Evolutionary conservation across 1,139 yeast species (phyloP), one percentile per base, ranked within the genome.

Genomic region (Magnusiomyces paraingens): DNA sequence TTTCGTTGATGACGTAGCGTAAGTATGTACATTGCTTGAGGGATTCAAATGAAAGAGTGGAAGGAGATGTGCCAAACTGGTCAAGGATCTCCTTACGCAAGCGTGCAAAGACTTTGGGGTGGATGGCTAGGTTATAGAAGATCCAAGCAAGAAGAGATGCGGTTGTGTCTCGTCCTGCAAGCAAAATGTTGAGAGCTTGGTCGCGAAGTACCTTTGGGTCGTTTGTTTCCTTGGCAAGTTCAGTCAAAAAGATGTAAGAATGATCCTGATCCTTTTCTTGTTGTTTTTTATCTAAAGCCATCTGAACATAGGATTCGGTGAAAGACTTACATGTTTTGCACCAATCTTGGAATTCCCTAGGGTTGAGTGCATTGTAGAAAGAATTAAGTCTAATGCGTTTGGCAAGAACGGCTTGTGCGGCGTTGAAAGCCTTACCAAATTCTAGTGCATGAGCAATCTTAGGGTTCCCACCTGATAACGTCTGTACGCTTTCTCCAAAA

Each of bases 131-230:
- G 62, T 74, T 78, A 54, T 64, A 73, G 53, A 75, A 69, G 12
- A 68, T 57, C 57, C 73, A 74, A 4, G 76, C 70, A 53, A 75
- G 68, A 52, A 74, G 67, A n/a, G 75, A 76, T 10, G 78, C 77
- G 38, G 78, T 75, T 41, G 79, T 75, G 61, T 75, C 79, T 62
- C 79, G 68, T 35, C 77, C 78, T 39, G 79, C 79, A 36, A 75
- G 65, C 60, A 75, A 64, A 56, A 75, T 73, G 59, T 73, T 74
- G 58, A 75, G 68, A 52, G 72, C 64, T 60, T 75, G 78, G 57
- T 75, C 77, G 55, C 74, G 66, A 59, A 75, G 70, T 14, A 72
- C 68, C 45, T 57, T 63, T 12, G 74, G 75, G 60, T 75, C 69
- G 59, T 73, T 66, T 1, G 78, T 73, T 57, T 72, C 73, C 59